Evolutionary conservation across 108 stramenopile species (phyloP).

Genomic region (Nannochloropsis gaditana): DNA sequence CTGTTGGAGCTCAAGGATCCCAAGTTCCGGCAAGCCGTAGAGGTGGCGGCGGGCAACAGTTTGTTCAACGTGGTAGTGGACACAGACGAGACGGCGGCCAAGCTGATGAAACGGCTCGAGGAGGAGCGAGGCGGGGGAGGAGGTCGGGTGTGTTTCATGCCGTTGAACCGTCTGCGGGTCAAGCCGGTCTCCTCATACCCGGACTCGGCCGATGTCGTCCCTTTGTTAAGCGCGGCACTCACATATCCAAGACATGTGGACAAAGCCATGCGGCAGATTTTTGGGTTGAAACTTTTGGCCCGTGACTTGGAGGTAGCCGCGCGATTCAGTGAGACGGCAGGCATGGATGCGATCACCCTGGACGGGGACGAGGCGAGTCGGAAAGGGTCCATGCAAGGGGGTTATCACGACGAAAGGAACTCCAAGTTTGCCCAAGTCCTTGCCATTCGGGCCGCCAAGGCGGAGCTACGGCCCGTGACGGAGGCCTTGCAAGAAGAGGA

Average conservation of each 20-base stretch:
- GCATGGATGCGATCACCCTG: conserved; percentile 92
- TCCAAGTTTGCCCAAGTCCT: conserved; percentile 51
- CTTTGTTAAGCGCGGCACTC: conserved; percentile 34
- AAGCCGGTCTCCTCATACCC: conserved; percentile 54
- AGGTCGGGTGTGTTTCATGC: conserved; percentile 95
- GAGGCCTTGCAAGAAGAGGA: conserved; percentile 21
- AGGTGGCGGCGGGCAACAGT: conserved; percentile 82
- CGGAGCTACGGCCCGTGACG: conserved; percentile 36
- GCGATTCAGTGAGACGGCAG: background rate
- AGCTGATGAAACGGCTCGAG: conserved; percentile 78
- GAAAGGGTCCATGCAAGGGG: conserved; percentile 83
- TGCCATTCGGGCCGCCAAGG: conserved; percentile 57
- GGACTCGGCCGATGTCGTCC: conserved; percentile 35
- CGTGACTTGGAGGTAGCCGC: conserved; percentile 28
- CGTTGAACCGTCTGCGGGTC: conserved; percentile 73
- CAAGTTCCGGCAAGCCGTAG: conserved; percentile 82
- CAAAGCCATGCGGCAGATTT: conserved; percentile 83
- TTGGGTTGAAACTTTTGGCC: conserved; percentile 78
- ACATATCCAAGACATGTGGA: conserved; percentile 68
- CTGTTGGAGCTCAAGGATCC: conserved; percentile 69
- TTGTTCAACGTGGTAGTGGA: conserved; percentile 98
- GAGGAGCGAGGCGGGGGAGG: conserved; percentile 54
- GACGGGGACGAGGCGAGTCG: conserved; percentile 87
- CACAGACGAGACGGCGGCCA: conserved; percentile 86
- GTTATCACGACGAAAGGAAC: conserved; percentile 68